phyloP scores from a whole-genome alignment of 352 stramenopile genomes.

The Elongisporangium undulatum region DNA sequence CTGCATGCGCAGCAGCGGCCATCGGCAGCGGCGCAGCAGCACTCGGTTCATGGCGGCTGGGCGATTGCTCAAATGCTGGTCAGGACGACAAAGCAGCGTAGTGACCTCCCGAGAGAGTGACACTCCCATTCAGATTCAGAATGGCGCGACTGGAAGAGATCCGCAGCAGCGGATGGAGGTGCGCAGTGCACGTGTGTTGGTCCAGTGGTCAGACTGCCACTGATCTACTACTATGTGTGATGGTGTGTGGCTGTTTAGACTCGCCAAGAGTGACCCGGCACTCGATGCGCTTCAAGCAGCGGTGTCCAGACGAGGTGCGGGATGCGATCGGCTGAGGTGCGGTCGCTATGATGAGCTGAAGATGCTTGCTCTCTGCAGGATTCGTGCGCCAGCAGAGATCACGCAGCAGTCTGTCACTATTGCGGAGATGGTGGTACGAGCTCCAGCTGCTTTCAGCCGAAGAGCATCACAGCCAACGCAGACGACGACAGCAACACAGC shows the following conservation, averaged over 20 bases:
- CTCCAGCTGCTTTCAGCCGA: conserved; percentile 30
- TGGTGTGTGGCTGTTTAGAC: neutral
- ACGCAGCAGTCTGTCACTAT: conserved; percentile 11
- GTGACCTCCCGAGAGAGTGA: neutral
- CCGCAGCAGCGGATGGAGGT: neutral
- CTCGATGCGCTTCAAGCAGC: conserved; percentile 1
- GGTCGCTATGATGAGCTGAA: neutral
- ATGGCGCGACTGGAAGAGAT: neutral
- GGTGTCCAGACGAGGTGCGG: conserved; percentile 21
- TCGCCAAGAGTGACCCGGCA: neutral
- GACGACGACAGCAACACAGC: neutral
- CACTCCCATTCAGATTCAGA: neutral
- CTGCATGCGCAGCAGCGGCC: neutral
- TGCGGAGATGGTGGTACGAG: conserved; percentile 37
- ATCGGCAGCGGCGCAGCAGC: neutral
- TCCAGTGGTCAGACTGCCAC: neutral
- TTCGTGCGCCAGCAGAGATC: conserved; percentile 38
- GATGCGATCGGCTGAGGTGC: neutral
- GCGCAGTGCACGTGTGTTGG: neutral
- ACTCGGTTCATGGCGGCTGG: neutral
- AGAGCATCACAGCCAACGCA: conserved; percentile 1
- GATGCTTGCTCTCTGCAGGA: conserved; percentile 15
- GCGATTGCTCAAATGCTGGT: neutral
- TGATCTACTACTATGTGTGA: neutral
- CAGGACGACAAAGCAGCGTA: neutral